Evolutionary conservation across 345 rosid species (phyloP), one percentile per base, ranked within the genome.

Genomic region (Trapa bicornis): DNA sequence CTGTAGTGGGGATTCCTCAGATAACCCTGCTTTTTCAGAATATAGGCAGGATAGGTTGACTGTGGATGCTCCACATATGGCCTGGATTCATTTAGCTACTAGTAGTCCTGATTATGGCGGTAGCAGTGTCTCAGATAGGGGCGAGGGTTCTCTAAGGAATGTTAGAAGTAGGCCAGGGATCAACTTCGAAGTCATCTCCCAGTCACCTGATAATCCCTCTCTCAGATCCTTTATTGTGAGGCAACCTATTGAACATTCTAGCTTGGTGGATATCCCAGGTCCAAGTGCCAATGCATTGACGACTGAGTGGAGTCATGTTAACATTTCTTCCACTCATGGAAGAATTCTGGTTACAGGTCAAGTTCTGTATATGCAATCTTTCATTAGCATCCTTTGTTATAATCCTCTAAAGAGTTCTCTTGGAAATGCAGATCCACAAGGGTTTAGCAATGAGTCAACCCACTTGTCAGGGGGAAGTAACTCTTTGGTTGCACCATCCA

Each of bases 91-190:
- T 39, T 33, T 53, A 39, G 39, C 69, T 68, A 67, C 75, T 70
- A 72, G 75, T 78, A 71, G 79, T 67, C 81, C 84, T 41, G 62
- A 72, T 64, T 74, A 78, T 56, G 77, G 80, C 70, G 77, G 83
- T 73, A 82, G 80, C 72, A 74, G 74, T 67, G 80, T 79, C 67
- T 75, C 83, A 68, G 72, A 80, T 68, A 79, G 87, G 78, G 84
- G 81, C 67, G 95, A 92, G 75, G 73, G 83, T 76, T 82, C 95
- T 75, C 60, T 74, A 48, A 85, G 98, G 80, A 89, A 86, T 73
- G 90, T 89, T 68, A 80, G 98, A 68, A 92, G 86, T 68, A 86
- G 96, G 69, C 77, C 87, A 64, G 84, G 83, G 37, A 64, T 81
- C 74, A 86, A 85, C 80, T 72, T 80, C 68, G 96, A 87, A 75